These are phyloP conservation scores for Blastobotrys robertii DNA, from an alignment of 805 yeast genomes.

Conservation along the genomic window DNA sequence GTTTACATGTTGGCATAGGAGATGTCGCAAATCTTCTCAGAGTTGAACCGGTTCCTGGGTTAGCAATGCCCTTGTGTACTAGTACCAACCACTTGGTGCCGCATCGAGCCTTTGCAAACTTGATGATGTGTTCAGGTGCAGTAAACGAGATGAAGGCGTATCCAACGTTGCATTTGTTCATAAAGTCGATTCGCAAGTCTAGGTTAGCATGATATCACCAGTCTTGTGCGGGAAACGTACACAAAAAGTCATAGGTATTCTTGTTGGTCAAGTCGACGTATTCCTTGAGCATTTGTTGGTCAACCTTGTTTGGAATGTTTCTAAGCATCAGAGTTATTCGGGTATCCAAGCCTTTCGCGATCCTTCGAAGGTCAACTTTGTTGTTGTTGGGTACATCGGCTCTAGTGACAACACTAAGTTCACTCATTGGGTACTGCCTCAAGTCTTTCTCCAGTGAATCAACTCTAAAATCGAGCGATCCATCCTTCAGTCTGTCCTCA, in stretches of 20 bases:
- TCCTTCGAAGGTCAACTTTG: constrained; percentile 32
- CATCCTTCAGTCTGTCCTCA: constrained; percentile 7
- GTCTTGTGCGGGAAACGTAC: constrained; percentile 19
- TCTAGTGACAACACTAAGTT: constrained; percentile 15
- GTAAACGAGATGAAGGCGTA: constrained; percentile 45
- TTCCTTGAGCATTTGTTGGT: constrained; percentile 36
- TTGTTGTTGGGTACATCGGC: constrained; percentile 28
- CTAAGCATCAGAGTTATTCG: constrained; percentile 44
- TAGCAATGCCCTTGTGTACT: background rate
- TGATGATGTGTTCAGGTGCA: constrained; percentile 34
- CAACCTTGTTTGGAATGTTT: constrained; percentile 45
- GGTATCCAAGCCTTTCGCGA: constrained; percentile 33
- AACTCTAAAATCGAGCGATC: constrained; percentile 3
- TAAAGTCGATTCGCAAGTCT: constrained; percentile 43
- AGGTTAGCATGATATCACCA: background rate
- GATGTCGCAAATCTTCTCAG: constrained; percentile 42
- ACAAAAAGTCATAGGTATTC: constrained; percentile 31
- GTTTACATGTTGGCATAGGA: constrained; percentile 39
- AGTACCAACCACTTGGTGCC: constrained; percentile 36
- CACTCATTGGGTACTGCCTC: background rate
- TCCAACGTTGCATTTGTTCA: constrained; percentile 45
- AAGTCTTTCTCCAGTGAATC: background rate
- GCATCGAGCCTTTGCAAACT: constrained; percentile 36
- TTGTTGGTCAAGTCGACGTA: constrained; percentile 38
- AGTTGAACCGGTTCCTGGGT: constrained; percentile 32